Percentiles rank a stretch among this genome's conserved stretches.
Evolutionary conservation across 306 rosid species (phyloP).

Genomic region (Castanea sativa): DNA sequence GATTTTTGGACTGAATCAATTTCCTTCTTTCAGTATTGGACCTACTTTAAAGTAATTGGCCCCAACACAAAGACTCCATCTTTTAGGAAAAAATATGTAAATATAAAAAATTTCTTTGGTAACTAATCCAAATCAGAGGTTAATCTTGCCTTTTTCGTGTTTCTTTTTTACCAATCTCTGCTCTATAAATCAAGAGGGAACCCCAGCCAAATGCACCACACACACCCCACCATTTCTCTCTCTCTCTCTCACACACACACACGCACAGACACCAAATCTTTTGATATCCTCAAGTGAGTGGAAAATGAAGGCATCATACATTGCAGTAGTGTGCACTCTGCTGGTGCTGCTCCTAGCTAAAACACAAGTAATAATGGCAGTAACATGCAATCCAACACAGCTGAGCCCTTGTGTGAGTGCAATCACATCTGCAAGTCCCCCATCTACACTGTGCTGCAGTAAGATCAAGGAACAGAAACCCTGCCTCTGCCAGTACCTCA

Average conservation of each 20-base stretch:
- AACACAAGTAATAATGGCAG: conserved; percentile 55
- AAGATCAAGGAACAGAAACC: conserved; percentile 95
- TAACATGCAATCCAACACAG: conserved; percentile 79
- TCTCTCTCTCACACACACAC: not conserved
- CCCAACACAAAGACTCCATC: not conserved
- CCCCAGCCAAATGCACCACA: conserved; percentile 38
- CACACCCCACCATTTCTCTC: conserved; percentile 18
- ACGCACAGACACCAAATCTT: conserved; percentile 12
- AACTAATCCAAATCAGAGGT: not conserved
- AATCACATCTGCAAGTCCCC: conserved; percentile 73
- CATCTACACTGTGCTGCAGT: conserved; percentile 74
- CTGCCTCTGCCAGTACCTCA: conserved; percentile 89
- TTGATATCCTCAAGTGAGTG: conserved; percentile 4
- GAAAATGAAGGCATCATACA: conserved; percentile 72
- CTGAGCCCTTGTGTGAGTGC: conserved; percentile 90
- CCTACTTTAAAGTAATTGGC: conserved; percentile 9
- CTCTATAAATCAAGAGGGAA: conserved; percentile 60
- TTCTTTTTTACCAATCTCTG: not conserved
- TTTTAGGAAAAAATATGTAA: not conserved
- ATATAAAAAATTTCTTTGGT: not conserved
- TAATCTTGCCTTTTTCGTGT: not conserved
- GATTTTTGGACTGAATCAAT: conserved; percentile 10
- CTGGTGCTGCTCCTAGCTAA: conserved; percentile 48
- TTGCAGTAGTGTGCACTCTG: conserved; percentile 50
- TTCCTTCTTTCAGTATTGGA: conserved; percentile 9